A percentile compares a stretch with the other conserved stretches of the same genome.
These are phyloP conservation scores for Punica granatum DNA, from an alignment of 345 rosid genomes.

Conservation along the genomic window DNA sequence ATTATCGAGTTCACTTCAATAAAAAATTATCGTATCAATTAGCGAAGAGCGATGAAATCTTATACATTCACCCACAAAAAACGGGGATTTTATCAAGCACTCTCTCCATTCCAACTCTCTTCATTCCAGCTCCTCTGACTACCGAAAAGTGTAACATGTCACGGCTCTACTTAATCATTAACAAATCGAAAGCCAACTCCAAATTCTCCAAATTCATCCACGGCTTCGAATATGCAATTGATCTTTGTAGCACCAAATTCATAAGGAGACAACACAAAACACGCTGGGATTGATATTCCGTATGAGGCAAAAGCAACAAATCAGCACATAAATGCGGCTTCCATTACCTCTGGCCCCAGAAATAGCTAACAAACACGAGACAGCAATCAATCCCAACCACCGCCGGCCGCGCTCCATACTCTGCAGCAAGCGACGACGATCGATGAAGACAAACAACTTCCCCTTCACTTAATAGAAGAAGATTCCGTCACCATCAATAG, in stretches of 20 bases:
- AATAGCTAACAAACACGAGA: constrained; percentile 6
- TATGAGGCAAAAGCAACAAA: neutral
- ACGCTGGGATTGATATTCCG: neutral
- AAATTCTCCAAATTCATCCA: neutral
- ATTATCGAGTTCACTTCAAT: neutral
- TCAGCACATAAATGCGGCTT: neutral
- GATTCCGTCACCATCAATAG: neutral
- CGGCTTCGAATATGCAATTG: neutral
- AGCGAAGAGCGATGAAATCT: neutral
- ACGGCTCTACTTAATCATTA: neutral
- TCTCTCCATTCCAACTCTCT: too few species aligned
- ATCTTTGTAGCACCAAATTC: neutral
- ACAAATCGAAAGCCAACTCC: neutral
- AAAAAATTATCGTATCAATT: neutral
- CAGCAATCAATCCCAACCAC: constrained; percentile 10
- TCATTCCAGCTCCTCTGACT: neutral
- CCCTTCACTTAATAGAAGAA: neutral
- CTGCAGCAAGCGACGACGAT: neutral
- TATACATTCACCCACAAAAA: neutral
- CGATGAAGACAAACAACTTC: neutral
- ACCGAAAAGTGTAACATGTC: neutral
- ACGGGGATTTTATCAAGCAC: neutral
- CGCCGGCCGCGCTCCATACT: constrained; percentile 1
- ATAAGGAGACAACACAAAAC: neutral
- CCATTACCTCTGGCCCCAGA: constrained; percentile 11